Evolutionary conservation across 495 filamentous ascomycete genomes (phyloP).

Genomic region (Aspergillus bridgeri): DNA sequence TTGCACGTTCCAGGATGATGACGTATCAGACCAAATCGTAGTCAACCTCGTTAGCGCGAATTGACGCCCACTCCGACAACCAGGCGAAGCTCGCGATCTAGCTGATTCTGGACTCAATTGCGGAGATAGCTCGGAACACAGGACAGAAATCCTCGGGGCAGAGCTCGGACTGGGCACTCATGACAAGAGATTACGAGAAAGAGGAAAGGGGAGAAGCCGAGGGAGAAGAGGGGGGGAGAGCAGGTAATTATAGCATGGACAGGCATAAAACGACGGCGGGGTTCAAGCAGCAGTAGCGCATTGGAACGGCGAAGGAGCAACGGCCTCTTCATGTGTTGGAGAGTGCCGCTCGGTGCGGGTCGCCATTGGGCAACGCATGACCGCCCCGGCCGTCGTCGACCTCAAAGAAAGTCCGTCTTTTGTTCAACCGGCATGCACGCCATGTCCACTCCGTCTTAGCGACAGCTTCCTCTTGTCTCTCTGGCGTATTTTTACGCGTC

Average conservation of each 20-base stretch:
- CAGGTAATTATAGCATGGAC: slow-evolving; percentile 1
- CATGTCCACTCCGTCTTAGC: slow-evolving; percentile 10
- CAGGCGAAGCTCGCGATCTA: background rate
- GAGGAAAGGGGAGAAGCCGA: background rate
- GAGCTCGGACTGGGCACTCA: slow-evolving; percentile 9
- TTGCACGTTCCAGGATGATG: background rate
- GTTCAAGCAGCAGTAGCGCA: slow-evolving; percentile 13
- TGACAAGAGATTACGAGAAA: slow-evolving; percentile 8
- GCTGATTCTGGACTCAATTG: slow-evolving; percentile 6
- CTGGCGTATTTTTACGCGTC: background rate
- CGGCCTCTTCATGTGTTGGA: slow-evolving; percentile 9
- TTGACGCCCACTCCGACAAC: background rate
- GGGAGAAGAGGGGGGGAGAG: background rate
- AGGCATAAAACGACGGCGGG: slow-evolving; percentile 13
- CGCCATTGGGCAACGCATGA: background rate
- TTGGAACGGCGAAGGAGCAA: slow-evolving; percentile 16
- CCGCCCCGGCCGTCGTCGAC: slow-evolving; percentile 1
- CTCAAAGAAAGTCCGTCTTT: background rate
- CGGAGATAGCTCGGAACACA: slow-evolving; percentile 14
- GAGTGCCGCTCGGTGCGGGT: slow-evolving; percentile 8
- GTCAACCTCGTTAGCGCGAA: background rate
- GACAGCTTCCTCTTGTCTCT: background rate
- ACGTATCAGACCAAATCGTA: background rate
- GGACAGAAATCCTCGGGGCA: slow-evolving; percentile 6
- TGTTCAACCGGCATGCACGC: slow-evolving; percentile 10